phyloP scores from a whole-genome alignment of 176 grass and related monocot genomes.

The Aegilops speltoides region DNA sequence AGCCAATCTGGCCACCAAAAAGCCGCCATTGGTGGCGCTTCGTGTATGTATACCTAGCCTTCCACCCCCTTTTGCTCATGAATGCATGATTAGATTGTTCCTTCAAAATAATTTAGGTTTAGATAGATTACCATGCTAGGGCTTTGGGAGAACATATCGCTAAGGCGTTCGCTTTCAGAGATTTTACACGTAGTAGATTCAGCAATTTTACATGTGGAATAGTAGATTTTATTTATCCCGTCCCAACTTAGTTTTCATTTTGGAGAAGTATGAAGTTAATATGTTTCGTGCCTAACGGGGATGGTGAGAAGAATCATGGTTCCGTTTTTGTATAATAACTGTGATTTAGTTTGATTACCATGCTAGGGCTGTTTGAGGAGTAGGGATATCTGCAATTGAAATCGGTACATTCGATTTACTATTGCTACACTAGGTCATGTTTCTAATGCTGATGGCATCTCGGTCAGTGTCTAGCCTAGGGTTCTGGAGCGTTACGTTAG shows the following conservation, averaged over 20 bases:
- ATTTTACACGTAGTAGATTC: too few species aligned
- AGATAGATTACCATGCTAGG: too few species aligned
- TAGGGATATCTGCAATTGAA: neutral
- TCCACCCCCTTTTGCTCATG: neutral
- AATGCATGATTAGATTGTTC: too few species aligned
- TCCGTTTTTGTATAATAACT: neutral
- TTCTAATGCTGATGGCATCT: conserved; percentile 1
- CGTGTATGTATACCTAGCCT: conserved; percentile 9
- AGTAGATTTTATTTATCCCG: neutral
- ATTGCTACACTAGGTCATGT: neutral
- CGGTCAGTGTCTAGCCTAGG: neutral
- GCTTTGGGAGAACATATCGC: too few species aligned
- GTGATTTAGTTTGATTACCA: neutral
- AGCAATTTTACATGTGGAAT: neutral
- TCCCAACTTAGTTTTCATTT: neutral
- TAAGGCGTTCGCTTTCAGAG: too few species aligned
- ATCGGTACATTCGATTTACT: neutral
- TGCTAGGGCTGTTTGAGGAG: neutral
- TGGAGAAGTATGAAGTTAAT: neutral
- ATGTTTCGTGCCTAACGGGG: neutral
- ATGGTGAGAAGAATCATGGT: neutral
- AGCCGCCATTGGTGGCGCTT: conserved; percentile 4
- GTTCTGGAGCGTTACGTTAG: neutral
- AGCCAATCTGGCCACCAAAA: neutral
- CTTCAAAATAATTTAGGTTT: too few species aligned